A percentile compares a stretch with the other conserved stretches of the same genome.
These are phyloP conservation scores for Plasmodium vinckei DNA, from an alignment of 169 alveolate species.

Conservation along the genomic window DNA sequence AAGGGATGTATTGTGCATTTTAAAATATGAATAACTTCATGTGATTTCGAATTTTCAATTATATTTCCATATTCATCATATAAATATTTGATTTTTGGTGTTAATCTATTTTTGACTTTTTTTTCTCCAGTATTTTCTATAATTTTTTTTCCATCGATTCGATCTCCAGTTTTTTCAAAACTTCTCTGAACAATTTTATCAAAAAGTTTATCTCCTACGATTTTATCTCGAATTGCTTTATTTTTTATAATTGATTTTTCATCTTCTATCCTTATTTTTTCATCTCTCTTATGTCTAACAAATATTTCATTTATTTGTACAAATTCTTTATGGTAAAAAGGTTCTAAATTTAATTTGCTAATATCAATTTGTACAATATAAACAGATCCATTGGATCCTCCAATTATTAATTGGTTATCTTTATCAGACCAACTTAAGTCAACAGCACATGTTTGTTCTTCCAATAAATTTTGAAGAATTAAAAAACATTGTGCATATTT, in stretches of 20 bases:
- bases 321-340: slow-evolving; percentile 29
- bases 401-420: slow-evolving; percentile 54
- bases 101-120: slow-evolving; percentile 56
- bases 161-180: neutral
- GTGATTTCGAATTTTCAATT: slow-evolving; percentile 40
- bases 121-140: slow-evolving; percentile 26
- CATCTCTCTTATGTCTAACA: neutral
- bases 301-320: slow-evolving; percentile 24
- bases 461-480: slow-evolving; percentile 47
- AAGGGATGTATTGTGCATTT: slow-evolving; percentile 8
- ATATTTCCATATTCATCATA: slow-evolving; percentile 67
- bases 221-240: slow-evolving; percentile 5
- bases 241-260: slow-evolving; percentile 1
- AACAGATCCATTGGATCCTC: slow-evolving; percentile 72
- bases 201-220: neutral
- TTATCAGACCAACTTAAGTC: slow-evolving; percentile 62
- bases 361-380: slow-evolving; percentile 40
- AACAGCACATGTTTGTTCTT: slow-evolving; percentile 73
- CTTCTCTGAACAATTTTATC: neutral
- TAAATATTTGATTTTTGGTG: slow-evolving; percentile 55
- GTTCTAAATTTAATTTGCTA: slow-evolving; percentile 14
- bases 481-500: slow-evolving; percentile 69
- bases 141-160: neutral
- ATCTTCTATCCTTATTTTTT: slow-evolving; percentile 1
- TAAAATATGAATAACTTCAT: slow-evolving; percentile 34